phyloP scores from a whole-genome alignment of 2,329 filamentous ascomycete genomes.

The Intubia oerlemansii region DNA sequence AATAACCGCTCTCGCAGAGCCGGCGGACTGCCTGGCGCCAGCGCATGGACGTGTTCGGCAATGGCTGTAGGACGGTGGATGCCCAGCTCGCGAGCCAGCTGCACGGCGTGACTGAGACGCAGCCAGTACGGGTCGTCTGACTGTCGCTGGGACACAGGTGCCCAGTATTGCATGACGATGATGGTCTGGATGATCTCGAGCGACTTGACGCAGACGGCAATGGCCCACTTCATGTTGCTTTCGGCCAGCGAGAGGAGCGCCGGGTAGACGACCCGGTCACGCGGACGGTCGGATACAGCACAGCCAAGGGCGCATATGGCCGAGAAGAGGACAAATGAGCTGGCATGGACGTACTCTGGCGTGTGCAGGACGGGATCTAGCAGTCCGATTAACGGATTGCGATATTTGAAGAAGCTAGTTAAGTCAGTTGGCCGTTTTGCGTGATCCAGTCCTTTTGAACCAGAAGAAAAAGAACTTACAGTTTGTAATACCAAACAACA shows the following conservation, averaged over 20 bases:
- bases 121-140: constrained; percentile 11
- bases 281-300: constrained; percentile 9
- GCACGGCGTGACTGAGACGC: constrained; percentile 9
- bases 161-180: constrained; percentile 10
- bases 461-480: constrained; percentile 1
- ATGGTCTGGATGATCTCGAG: constrained; percentile 11
- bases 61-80: constrained; percentile 8
- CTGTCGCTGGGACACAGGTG: constrained; percentile 7
- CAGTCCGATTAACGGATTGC: constrained; percentile 9
- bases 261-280: constrained; percentile 9
- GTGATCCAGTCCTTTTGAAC: too few species aligned
- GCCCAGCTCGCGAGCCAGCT: constrained; percentile 9
- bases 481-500: constrained; percentile 7
- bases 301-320: constrained; percentile 10
- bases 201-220: constrained; percentile 10
- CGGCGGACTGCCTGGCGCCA: constrained; percentile 1
- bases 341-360: constrained; percentile 8
- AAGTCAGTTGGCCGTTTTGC: too few species aligned
- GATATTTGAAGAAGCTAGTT: constrained; percentile 9
- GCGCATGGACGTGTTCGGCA: constrained; percentile 7
- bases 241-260: constrained; percentile 9
- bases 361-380: constrained; percentile 10
- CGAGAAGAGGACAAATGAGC: constrained; percentile 11
- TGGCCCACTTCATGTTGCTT: constrained; percentile 10
- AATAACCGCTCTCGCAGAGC: constrained; percentile 7